Base-by-base conservation (phyloP, 2,329 filamentous ascomycete genomes). In the Ceratocystis cacaofunesta region DNA sequence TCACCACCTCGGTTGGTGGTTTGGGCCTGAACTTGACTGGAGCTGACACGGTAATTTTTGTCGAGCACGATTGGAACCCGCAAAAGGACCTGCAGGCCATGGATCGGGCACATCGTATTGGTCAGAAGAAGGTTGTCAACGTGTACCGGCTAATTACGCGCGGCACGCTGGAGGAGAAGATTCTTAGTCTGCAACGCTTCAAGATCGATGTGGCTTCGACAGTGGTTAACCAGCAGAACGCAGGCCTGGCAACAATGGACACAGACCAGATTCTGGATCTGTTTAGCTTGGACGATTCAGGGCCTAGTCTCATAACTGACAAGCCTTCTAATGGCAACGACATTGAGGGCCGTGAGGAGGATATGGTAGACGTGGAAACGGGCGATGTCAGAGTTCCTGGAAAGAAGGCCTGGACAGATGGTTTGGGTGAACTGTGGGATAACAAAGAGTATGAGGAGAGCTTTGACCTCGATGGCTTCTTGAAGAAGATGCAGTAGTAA, bases 101-200 rank as follows among this genome's bases (percentile, higher is more conserved):
- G 94, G 94, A 99, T 73, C 90, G 94, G 68, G 94, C 94, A 7
- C 94, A 99, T 79, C 87, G 94, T 70, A 97, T 99, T 71, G 94
- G 94, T 1, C 94, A 99, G 78, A 99, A 99, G 85, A 99, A 97
- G 82, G 94, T 97, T 46, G 94, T 99, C 70, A 99, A 99, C 72
- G 94, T 99, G 17, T 99, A 99, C 76, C 90, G 94, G 28, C 82
- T 99, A 69, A 94, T 99, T 71, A 99, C 94, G 5, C 84, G 94
- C 70, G 94, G 94, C 68, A 99, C 95, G 1, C 78, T 99, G 61
- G 94, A 99, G 76, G 94, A 99, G 79, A 99, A 99, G 83, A 99
- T 99, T 72, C 79, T 99, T 72, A 95, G 89, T 73, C 85, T 99
- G 66, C 94, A 99, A 84, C 88, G 94, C 63, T 99, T 99, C 86